Conservation (phyloP, 1,284 basidiomycete species). For the Phellopilus nigrolimitatus region DNA sequence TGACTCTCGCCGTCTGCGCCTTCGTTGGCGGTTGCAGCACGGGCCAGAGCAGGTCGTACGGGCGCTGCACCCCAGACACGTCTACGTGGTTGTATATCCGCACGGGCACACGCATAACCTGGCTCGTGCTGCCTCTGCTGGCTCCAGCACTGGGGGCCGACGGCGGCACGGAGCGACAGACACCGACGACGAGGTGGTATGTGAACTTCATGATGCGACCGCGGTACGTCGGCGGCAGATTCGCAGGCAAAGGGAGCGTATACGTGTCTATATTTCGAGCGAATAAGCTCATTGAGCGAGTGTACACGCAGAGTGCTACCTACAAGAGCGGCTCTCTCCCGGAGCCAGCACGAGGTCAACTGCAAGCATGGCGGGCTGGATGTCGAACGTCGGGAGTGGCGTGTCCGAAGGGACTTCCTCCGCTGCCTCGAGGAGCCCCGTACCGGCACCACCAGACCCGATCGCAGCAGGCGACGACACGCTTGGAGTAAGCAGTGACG, state of each 20-base stretch:
- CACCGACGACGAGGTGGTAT: slow-evolving; percentile 85
- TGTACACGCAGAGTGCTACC: slow-evolving; percentile 30
- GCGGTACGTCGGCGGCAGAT: slow-evolving; percentile 85
- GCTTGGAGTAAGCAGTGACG: slow-evolving; percentile 15
- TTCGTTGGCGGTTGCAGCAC: slow-evolving; percentile 33
- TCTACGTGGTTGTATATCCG: slow-evolving; percentile 81
- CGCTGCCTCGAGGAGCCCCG: slow-evolving; percentile 24
- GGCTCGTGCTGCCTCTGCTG: slow-evolving; percentile 47
- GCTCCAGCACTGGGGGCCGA: not conserved
- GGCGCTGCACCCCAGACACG: slow-evolving; percentile 46
- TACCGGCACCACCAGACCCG: not conserved
- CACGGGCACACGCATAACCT: slow-evolving; percentile 86
- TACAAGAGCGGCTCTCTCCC: slow-evolving; percentile 79
- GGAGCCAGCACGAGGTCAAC: slow-evolving; percentile 75
- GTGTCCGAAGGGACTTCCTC: slow-evolving; percentile 57
- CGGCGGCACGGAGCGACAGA: slow-evolving; percentile 51
- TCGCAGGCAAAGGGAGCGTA: slow-evolving; percentile 66
- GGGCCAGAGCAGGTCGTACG: slow-evolving; percentile 73
- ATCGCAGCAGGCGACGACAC: slow-evolving; percentile 15
- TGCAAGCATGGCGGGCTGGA: slow-evolving; percentile 79
- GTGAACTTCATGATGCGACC: slow-evolving; percentile 82
- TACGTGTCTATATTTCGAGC: slow-evolving; percentile 60
- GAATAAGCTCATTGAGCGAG: too few species aligned
- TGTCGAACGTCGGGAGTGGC: slow-evolving; percentile 75
- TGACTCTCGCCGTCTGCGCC: slow-evolving; percentile 24